Base-by-base conservation (phyloP, 192 early-diverging fungal genomes). In the Irineochytrium annulatum region DNA sequence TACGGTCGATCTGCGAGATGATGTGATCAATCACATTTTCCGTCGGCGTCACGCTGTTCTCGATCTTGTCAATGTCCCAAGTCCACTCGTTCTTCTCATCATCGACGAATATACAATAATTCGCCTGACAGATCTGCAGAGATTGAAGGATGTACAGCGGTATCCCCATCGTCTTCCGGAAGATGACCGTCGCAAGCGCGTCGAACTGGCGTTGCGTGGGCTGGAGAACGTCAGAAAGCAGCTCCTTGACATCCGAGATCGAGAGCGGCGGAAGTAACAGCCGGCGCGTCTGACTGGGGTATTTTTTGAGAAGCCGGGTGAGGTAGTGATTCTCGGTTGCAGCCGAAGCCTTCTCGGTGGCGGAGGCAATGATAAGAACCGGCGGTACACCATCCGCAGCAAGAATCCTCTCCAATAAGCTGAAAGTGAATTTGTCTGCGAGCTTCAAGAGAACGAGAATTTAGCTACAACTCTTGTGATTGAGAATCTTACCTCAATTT, bases 101-200 rank as follows among this genome's bases (percentile, higher is more conserved):
- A 41, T 77, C 68, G 49, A 80, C 72, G 29, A 63, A 63, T 11
- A 80, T 49, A 30, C 70, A 45, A 19, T 62, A 64, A 33, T 56
- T 49, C 43, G 57, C 57, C 34, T 77, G 70, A 17, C 60, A 59
- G 58, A 66, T 67, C 29, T 64, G 35, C 3, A 76, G 57, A 55
- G 74, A 72, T 56, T 80, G 73, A 6, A 52, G 35, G 29, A 80
- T 37, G 52, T 72, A 59, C 26, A 67, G 45, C 14, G 72, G 75
- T 26, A 74, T 80, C 17, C 78, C 78, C 55, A 66, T 46, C 14
- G 78, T 80, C 59, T 75, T 74, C 3, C 63, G 28, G 56, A 59
- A 71, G 3, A 80, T 39, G 17, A 80, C 31, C n/a, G 59, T 43
- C 1, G 71, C 72, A 2, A 80, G 63, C 13, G 31, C 37, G 29